Evolutionary conservation across 2,329 filamentous ascomycete species (phyloP), one percentile per base, ranked within the genome.

Genomic region (Fusarium guadeloupense): DNA sequence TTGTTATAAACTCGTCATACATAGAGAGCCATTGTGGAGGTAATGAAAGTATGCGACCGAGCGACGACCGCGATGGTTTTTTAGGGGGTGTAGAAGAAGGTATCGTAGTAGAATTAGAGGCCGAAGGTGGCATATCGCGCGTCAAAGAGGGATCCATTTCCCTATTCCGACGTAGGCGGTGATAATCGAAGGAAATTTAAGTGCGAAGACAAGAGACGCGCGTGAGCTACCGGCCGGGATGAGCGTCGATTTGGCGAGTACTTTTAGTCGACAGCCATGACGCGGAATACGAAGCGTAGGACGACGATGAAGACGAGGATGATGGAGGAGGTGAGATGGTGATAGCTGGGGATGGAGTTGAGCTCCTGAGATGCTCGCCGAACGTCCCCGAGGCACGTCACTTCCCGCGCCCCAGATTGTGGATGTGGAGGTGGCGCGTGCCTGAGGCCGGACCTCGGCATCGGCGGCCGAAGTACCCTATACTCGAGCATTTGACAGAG

Each of bases 1-100:
- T 95, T 61, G 91, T 90, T 80, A 99, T 94, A 78, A 98, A 97
- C 64, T 95, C 89, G 71, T 88, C 87, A 77, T 96, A 96, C 78
- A 87, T 84, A 64, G 83, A 78, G 47, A 92, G 80, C 86, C 86
- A 91, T 75, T 82, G 82, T 21, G 87, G 83, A 42, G 88, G 86
- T 68, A 87, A 75, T 35, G 85, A 81, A 41, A 89, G 77, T 59
- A 84, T 69, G 41, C 71, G 70, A 28, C 69, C 69, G n/a, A 70
- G 50, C 16, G 71, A 67, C 20, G 71, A 66, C 9, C 63, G 64
- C 30, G 66, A 47, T 16, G 60, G 14, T 54, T 62, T 45, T 35
- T 61, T 50, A 25, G 54, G 47, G 25, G 35, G 25, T 12, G 50
- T 49, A 43, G 56, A 38, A 38, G 55, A 43, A 45, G 56, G 45